Evolutionary conservation across 1,284 basidiomycete genomes (phyloP).

Genomic region (Boletus mariae): DNA sequence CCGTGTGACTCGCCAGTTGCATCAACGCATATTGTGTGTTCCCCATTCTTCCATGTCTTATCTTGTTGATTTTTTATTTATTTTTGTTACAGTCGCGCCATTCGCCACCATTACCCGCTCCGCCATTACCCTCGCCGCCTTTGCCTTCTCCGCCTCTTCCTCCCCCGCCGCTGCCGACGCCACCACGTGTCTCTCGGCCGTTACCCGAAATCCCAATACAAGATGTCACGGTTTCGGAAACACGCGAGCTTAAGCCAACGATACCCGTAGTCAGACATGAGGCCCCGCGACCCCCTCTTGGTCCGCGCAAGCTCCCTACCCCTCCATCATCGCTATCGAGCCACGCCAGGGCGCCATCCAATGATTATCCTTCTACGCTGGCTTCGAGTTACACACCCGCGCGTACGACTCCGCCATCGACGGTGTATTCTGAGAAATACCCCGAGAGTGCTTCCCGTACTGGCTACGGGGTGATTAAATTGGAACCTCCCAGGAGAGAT

Average conservation of each 20-base stretch:
- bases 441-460: conserved; percentile 25
- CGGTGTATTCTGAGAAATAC: conserved; percentile 32
- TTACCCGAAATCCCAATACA: conserved; percentile 31
- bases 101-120: conserved; percentile 30
- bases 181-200: conserved; percentile 29
- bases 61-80: conserved; percentile 1
- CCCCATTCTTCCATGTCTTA: not conserved
- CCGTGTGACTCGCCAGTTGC: conserved; percentile 32
- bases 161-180: conserved; percentile 28
- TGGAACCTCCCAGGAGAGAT: conserved; percentile 25
- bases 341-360: conserved; percentile 23
- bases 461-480: conserved; percentile 22
- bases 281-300: conserved; percentile 18
- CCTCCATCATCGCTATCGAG: conserved; percentile 26
- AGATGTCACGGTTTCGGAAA: conserved; percentile 14
- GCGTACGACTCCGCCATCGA: conserved; percentile 34
- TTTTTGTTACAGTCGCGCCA: conserved; percentile 24
- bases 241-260: conserved; percentile 20
- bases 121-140: conserved; percentile 17
- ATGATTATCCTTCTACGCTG: conserved; percentile 27
- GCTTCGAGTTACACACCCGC: conserved; percentile 32
- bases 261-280: conserved; percentile 21
- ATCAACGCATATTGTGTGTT: conserved; percentile 24
- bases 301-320: conserved; percentile 34
- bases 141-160: conserved; percentile 28